Percentiles rank a stretch among this genome's conserved stretches.
phyloP scores from a whole-genome alignment of 2,329 filamentous ascomycete species.

The Trichoderma hamatum region DNA sequence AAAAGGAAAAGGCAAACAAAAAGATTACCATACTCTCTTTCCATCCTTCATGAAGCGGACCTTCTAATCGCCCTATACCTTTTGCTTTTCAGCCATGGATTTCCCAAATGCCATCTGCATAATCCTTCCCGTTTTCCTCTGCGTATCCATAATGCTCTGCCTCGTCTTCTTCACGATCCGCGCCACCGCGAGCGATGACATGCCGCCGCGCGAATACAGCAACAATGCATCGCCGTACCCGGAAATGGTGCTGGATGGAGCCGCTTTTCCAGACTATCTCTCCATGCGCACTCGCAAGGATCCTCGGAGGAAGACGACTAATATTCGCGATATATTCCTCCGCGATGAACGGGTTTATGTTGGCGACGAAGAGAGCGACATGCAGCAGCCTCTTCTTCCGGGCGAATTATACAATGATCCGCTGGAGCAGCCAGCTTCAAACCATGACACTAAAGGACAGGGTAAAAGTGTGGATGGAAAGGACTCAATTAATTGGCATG shows the following conservation, averaged over 20 bases:
- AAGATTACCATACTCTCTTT: not conserved
- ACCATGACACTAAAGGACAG: not conserved
- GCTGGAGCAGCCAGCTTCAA: not conserved
- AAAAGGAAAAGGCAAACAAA: not conserved
- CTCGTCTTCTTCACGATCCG: not conserved
- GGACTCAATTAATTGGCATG: constrained; percentile 25
- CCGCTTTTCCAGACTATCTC: not conserved
- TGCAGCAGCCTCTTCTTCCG: not conserved
- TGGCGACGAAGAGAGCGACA: not conserved
- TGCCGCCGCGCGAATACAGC: not conserved
- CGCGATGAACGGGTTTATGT: not conserved
- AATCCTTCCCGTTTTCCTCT: not conserved
- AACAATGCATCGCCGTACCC: not conserved
- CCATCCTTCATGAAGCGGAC: not conserved
- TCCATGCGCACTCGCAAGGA: not conserved
- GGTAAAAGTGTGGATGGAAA: not conserved
- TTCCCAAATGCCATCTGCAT: not conserved
- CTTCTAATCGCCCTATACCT: not conserved
- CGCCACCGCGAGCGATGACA: not conserved
- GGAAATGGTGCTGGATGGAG: not conserved
- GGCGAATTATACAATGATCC: not conserved
- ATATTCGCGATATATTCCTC: not conserved
- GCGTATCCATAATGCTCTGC: not conserved
- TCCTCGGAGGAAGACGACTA: not conserved
- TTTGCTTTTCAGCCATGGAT: not conserved